Base-by-base conservation (phyloP, 73 alveolate genomes). In the Effrenium voratum region DNA sequence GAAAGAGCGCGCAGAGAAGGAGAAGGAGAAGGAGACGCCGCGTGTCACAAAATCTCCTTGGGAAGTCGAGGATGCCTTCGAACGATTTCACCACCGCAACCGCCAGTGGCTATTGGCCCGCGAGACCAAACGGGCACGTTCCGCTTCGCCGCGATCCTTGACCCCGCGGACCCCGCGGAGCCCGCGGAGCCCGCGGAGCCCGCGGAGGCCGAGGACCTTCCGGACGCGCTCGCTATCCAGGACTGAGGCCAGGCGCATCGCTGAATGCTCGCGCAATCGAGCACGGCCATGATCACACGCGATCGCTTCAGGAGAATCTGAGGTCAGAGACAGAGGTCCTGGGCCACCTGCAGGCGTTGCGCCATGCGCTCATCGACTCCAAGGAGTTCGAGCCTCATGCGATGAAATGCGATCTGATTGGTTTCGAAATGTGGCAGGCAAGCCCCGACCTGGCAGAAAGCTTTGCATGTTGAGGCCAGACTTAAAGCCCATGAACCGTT, bases 81-180 rank as follows among this genome's bases (percentile, higher is more conserved):
- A 40, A 16, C 81, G 94, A 44, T 85, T 85, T n/a, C 94, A 85
- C 75, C 63, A 85, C 34, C 94, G 94, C 16, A 85, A 72, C 30
- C 94, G 94, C 66, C 73, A 85, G 75, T 85, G 94, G 94, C 93
- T 46, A 49, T 28, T 2, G 83, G 55, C 83, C 49, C 36, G 92
- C 47, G 47, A 22, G 57, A n/a, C n/a, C n/a, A n/a, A n/a, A n/a
- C n/a, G n/a, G n/a, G n/a, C n/a, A n/a, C n/a, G n/a, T n/a, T n/a
- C n/a, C n/a, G n/a, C n/a, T n/a, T n/a, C n/a, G n/a, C n/a, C n/a
- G n/a, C n/a, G n/a, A n/a, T n/a, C n/a, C n/a, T n/a, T n/a, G n/a
- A n/a, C n/a, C n/a, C n/a, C n/a, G n/a, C n/a, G n/a, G n/a, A n/a
- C n/a, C n/a, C n/a, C n/a, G n/a, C n/a, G n/a, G n/a, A n/a, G n/a